Evolutionary conservation across 495 filamentous ascomycete genomes (phyloP), one percentile per base, ranked within the genome.

Genomic region (Penicillium macrosclerotiorum): DNA sequence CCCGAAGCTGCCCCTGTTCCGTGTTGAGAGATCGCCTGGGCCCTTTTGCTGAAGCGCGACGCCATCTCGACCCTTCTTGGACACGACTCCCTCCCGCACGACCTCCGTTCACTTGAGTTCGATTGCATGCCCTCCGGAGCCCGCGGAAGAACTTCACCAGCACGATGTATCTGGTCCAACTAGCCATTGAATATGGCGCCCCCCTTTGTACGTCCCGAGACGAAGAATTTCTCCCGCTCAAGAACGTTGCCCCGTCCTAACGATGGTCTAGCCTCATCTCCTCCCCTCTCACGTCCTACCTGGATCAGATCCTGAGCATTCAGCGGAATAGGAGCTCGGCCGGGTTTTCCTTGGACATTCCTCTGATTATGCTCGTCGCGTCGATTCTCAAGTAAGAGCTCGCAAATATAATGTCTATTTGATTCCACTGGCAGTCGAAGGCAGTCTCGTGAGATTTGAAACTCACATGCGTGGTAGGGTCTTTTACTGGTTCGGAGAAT

Each of bases 361-460:
- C 93, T 4, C 65, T 97, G 49, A 98, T 98, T 52, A 98, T 98
- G 93, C 88, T 98, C 20, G 82, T 95, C 32, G 86, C 93, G 11
- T 96, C 90, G 8, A 82, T 96, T 42, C 69, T 96, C 20, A 93
- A 94, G 86, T 95, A 69, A 55, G 80, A 62, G 23, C 35, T 30
- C 29, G 26, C 30, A 12, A 43, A 16, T 34, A 33, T 16, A 13
- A 6, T 29, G 6, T 29, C 32, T 12, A 19, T 26, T 4, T 23
- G 23, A 27, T 32, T 8, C 13, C 13, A 18, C 5, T 9, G n/a
- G 36, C 4, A 18, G 32, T 2, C 4, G 11, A 22, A 22, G 7
- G 11, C 6, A 25, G 1, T 6, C 0, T 16, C 1, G 19, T 26
- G 30, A 30, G 34, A 43, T 24, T 9, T 26, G 18, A 4, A 17